Conservation (phyloP, 208 protist species). For the Trypanosoma caninum region DNA sequence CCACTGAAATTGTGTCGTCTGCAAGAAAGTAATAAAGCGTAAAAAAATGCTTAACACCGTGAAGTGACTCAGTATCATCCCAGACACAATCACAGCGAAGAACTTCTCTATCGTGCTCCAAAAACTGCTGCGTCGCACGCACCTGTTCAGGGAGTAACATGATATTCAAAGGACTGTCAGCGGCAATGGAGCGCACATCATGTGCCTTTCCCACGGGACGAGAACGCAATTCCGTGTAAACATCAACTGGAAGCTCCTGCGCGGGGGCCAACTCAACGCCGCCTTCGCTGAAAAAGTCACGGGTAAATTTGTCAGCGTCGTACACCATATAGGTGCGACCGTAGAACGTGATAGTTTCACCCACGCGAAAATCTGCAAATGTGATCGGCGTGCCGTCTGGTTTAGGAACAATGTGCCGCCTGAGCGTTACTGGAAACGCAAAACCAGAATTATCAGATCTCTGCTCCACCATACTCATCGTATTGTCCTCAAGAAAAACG, state of each 20-base stretch:
- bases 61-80: constrained; percentile 89
- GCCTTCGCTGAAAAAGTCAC: constrained; percentile 70
- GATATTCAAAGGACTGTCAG: constrained; percentile 60
- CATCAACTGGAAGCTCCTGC: constrained; percentile 67
- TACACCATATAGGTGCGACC: constrained; percentile 92
- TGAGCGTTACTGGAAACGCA: constrained; percentile 88
- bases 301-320: constrained; percentile 93
- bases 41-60: constrained; percentile 89
- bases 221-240: constrained; percentile 46
- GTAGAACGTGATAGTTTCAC: constrained; percentile 91
- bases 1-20: constrained; percentile 95
- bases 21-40: constrained; percentile 97
- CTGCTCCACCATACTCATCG: constrained; percentile 94
- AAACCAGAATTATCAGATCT: constrained; percentile 94
- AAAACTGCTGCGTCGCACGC: constrained; percentile 87
- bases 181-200: constrained; percentile 77
- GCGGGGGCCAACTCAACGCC: constrained; percentile 52
- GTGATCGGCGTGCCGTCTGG: constrained; percentile 75
- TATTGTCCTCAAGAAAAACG: constrained; percentile 96
- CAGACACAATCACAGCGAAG: constrained; percentile 96
- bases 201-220: constrained; percentile 57
- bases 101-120: constrained; percentile 95
- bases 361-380: constrained; percentile 84
- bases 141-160: constrained; percentile 84
- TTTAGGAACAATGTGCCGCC: constrained; percentile 88